These are phyloP conservation scores for Phellinidium pouzarii DNA, from an alignment of 1,284 basidiomycete species.

Conservation along the genomic window DNA sequence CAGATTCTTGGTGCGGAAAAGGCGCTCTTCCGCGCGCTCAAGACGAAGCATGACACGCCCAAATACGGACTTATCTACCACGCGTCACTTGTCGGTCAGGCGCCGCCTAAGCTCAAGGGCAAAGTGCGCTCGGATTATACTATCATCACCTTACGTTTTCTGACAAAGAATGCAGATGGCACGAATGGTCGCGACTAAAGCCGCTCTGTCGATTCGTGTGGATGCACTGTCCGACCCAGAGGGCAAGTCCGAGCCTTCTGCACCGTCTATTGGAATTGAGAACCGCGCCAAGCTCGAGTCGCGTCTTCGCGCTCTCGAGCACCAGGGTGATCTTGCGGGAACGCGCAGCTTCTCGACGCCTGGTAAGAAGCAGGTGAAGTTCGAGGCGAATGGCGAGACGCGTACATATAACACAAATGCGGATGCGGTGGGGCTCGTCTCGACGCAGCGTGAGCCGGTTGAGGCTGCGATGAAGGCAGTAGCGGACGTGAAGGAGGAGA, in stretches of 20 bases:
- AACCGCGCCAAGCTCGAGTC: conserved; percentile 95
- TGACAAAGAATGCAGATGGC: conserved; percentile 66
- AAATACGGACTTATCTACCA: conserved; percentile 45
- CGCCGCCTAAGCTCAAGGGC: conserved; percentile 96
- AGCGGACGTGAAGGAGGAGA: conserved; percentile 73
- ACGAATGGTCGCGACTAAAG: conserved; percentile 98
- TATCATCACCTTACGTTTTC: conserved; percentile 9
- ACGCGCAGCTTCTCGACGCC: conserved; percentile 56
- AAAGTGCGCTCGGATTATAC: conserved; percentile 47
- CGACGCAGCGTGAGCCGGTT: conserved; percentile 76
- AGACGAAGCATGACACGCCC: conserved; percentile 98
- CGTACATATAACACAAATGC: conserved; percentile 79
- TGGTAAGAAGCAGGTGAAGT: conserved; percentile 67
- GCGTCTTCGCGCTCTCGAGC: conserved; percentile 83
- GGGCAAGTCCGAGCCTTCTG: conserved; percentile 76
- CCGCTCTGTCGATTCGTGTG: conserved; percentile 92
- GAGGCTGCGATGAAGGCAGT: conserved; percentile 60
- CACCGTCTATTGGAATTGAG: conserved; percentile 85
- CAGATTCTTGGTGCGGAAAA: conserved; percentile 99
- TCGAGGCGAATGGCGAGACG: conserved; percentile 71
- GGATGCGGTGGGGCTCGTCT: conserved; percentile 71
- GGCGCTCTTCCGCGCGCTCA: conserved; percentile 94
- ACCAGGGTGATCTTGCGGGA: conserved; percentile 66
- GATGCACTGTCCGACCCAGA: conserved; percentile 93
- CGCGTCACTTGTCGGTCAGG: conserved; percentile 94